These are phyloP conservation scores for Citrus hindsii DNA, from an alignment of 345 rosid genomes.

Conservation along the genomic window DNA sequence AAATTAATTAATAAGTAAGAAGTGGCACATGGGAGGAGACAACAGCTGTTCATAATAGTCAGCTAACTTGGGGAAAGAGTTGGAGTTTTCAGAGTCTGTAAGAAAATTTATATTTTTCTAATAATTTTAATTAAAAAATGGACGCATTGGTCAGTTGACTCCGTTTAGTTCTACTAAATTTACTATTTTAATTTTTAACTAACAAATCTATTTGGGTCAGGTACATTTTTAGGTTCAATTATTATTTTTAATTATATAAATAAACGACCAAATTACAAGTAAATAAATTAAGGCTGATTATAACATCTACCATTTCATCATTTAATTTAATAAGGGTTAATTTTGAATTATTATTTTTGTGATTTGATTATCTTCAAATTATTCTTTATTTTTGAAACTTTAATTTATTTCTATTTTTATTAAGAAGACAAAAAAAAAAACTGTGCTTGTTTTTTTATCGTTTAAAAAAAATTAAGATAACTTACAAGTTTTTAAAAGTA, in stretches of 20 bases:
- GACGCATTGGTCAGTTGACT: slow-evolving; percentile 11
- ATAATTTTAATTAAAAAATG: neutral
- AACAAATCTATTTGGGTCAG: neutral
- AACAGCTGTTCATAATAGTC: neutral
- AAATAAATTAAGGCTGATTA: neutral
- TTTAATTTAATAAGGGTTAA: too few species aligned
- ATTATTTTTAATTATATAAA: neutral
- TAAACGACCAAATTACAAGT: neutral
- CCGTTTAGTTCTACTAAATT: neutral
- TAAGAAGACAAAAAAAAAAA: too few species aligned
- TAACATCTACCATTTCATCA: neutral
- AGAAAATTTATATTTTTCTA: neutral
- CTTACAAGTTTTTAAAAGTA: too few species aligned
- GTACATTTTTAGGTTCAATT: neutral
- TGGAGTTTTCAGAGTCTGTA: neutral
- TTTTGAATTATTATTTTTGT: too few species aligned
- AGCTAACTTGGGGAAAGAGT: slow-evolving; percentile 6
- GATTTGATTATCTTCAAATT: too few species aligned
- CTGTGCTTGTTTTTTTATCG: too few species aligned
- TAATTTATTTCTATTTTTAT: too few species aligned
- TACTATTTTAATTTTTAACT: neutral
- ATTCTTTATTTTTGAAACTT: too few species aligned
- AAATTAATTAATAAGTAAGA: neutral
- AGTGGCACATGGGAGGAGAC: slow-evolving; percentile 4
- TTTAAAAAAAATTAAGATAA: too few species aligned